Percentiles rank a stretch among this genome's conserved stretches.
Conservation (phyloP, 1,284 basidiomycete genomes). For the Phlebopus sp. region DNA sequence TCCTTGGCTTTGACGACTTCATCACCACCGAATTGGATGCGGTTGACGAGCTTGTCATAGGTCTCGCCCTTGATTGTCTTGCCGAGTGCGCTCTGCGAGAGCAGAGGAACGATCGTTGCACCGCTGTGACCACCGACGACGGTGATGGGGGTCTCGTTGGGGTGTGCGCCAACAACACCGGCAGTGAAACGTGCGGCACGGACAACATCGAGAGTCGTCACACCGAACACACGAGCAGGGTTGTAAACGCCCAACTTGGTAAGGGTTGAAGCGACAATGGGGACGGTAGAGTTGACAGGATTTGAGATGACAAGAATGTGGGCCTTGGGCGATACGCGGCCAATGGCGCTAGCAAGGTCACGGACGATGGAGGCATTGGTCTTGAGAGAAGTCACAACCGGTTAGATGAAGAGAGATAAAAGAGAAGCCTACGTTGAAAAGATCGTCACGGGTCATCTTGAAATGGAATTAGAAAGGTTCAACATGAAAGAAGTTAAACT, state of each 20-base stretch:
- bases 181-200: conserved; percentile 92
- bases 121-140: conserved; percentile 98
- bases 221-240: conserved; percentile 75
- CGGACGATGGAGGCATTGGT: conserved; percentile 96
- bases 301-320: conserved; percentile 97
- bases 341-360: conserved; percentile 88
- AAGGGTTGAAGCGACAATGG: conserved; percentile 92
- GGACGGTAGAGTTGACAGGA: conserved; percentile 94
- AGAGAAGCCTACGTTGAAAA: conserved; percentile 83
- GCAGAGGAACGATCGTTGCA: conserved; percentile 91
- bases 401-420: not conserved
- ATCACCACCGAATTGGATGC: conserved; percentile 92
- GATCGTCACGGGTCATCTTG: conserved; percentile 96
- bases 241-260: conserved; percentile 94
- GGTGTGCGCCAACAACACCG: conserved; percentile 65
- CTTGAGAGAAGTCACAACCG: conserved; percentile 34
- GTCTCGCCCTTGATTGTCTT: conserved; percentile 59
- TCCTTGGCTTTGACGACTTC: conserved; percentile 91
- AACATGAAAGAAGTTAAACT: conserved; percentile 33
- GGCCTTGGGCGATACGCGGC: conserved; percentile 85
- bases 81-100: conserved; percentile 75
- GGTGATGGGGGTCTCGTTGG: conserved; percentile 72
- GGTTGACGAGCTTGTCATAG: conserved; percentile 72
- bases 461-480: conserved; percentile 29
- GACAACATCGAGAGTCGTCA: conserved; percentile 97